phyloP scores from a whole-genome alignment of 257 asterid species.

The Ajuga chamaepitys region DNA sequence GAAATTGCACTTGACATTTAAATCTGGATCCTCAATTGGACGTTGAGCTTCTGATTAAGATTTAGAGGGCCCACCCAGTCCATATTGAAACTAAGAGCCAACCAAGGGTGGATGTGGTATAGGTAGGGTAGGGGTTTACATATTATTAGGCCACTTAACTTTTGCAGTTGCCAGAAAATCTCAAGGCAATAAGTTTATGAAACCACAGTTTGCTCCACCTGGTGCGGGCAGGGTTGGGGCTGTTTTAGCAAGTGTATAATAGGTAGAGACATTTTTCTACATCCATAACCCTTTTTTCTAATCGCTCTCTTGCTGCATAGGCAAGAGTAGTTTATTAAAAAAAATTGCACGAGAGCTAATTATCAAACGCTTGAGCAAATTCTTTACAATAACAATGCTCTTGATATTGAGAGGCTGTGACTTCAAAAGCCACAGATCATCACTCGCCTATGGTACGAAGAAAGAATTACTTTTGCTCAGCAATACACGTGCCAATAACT shows the following conservation, averaged over 20 bases:
- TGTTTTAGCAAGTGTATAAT: neutral
- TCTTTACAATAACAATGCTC: too few relatives aligned
- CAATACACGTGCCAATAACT: too few relatives aligned
- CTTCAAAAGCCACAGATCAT: too few relatives aligned
- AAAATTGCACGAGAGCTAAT: too few relatives aligned
- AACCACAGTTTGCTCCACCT: neutral
- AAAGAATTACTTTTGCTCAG: too few relatives aligned
- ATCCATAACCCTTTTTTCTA: neutral
- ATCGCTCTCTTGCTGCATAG: neutral
- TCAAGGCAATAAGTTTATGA: neutral
- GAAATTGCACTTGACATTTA: neutral
- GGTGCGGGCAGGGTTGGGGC: neutral
- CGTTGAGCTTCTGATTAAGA: conserved; percentile 9
- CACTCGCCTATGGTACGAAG: too few relatives aligned
- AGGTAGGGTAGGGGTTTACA: neutral
- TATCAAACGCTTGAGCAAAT: too few relatives aligned
- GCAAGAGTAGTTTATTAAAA: too few relatives aligned
- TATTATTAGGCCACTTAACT: neutral
- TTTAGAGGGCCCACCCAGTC: neutral
- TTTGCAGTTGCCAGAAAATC: neutral
- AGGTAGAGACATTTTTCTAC: neutral
- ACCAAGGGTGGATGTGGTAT: neutral
- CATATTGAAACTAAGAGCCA: neutral
- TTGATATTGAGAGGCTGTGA: too few relatives aligned
- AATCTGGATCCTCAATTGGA: neutral